Evolutionary conservation across 495 filamentous ascomycete species (phyloP), one percentile per base, ranked within the genome.

Genomic region (Neurospora terricola): DNA sequence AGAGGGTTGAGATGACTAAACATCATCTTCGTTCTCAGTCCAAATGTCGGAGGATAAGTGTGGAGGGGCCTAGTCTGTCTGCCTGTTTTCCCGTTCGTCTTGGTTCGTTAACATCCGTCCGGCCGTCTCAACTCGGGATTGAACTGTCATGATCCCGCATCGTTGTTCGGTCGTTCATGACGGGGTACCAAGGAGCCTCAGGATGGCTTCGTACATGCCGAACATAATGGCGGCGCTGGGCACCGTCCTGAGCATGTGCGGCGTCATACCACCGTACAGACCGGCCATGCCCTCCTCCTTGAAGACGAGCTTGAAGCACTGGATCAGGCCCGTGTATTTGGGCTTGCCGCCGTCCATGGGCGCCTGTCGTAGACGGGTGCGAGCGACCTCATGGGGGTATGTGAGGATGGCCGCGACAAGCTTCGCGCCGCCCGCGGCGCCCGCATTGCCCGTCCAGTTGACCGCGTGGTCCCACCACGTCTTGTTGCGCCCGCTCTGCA

Each of bases 221-320:
- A 97, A 94, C 86, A 94, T 97, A 78, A 97, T 94, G 70, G 92
- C 92, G 14, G 94, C 94, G 70, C 91, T 94, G 6, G 94, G 94
- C 4, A 97, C 93, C 14, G 94, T 94, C 42, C 94, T 88, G 74
- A 95, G 85, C 77, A 97, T 89, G 79, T 97, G 94, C 34, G 94
- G 93, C 38, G 92, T 93, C 77, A 97, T 81, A 16, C 94, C 94
- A 72, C 94, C 94, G 77, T 97, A 97, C 71, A 97, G 82, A 9
- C 88, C 91, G 2, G 87, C 85, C 82, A 96, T 86, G 38, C 94
- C 92, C 83, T 97, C 94, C 79, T 97, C 92, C 76, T 92, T 92
- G 80, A 88, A 92, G 72, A 97, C 90, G 37, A 91, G 84, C 75
- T 88, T 88, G 82, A 96, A 94, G 81, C 93, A 96, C 75, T 94